Evolutionary conservation across 2,329 filamentous ascomycete genomes (phyloP), one percentile per base, ranked within the genome.

Genomic region (Sphaerostilbella broomeana): DNA sequence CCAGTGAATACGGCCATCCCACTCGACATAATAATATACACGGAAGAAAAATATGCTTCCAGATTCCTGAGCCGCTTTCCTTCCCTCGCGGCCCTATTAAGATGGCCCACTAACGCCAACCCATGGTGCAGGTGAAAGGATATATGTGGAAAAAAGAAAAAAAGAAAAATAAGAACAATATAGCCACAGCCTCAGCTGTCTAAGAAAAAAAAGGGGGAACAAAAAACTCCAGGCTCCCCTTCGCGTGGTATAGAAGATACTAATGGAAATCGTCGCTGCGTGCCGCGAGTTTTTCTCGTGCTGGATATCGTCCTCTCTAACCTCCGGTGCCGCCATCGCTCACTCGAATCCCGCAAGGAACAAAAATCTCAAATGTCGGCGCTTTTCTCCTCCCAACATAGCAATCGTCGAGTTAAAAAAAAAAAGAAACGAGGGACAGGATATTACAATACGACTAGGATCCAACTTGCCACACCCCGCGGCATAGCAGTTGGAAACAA

Each of bases 181-280:
- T n/a, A n/a, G n/a, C n/a, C n/a, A 27, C 34, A 36, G 18, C 22
- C 31, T 42, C 24, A 35, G 31, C 26, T 21, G 37, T 34, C 33
- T 37, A 27, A n/a, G n/a, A n/a, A n/a, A n/a, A n/a, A n/a, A n/a
- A n/a, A n/a, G n/a, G n/a, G n/a, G n/a, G n/a, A n/a, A n/a, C n/a
- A n/a, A n/a, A n/a, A 38, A 41, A 44, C 46, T 44, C 47, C 45
- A 42, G 35, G 46, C 47, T 48, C 26, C 32, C 37, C 29, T 26
- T 40, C 42, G 25, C 32, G n/a, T 30, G 36, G 35, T 30, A 20
- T 21, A 33, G 24, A 22, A 35, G 28, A 41, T 30, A 10, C n/a
- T 17, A 35, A 40, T 21, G 17, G 36, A 43, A 39, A 39, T 35
- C 24, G 31, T 40, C 36, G 41, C 37, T 40, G 17, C 16, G 37